phyloP scores from a whole-genome alignment of 257 asterid genomes.

The Euphrasia confusa region DNA sequence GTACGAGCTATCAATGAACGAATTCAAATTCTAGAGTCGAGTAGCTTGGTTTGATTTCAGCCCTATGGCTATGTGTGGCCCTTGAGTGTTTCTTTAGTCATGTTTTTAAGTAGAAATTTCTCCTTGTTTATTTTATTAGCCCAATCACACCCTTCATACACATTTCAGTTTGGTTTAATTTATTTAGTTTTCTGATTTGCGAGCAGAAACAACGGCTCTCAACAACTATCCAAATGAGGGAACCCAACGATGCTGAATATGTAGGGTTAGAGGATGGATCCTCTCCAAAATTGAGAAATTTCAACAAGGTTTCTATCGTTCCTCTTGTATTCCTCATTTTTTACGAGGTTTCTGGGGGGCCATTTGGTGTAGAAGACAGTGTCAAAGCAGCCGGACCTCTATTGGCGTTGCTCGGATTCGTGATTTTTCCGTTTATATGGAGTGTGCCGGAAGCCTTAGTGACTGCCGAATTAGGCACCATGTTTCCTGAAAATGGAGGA shows the following conservation, averaged over 20 bases:
- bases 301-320: not conserved
- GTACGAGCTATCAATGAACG: no score
- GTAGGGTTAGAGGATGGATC: not conserved
- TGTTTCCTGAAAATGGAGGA: constrained; percentile 2
- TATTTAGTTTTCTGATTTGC: not conserved
- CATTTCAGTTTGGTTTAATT: not conserved
- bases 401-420: not conserved
- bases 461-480: constrained; percentile 3
- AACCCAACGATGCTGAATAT: not conserved
- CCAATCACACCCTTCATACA: not conserved
- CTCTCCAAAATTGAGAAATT: not conserved
- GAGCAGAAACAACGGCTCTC: not conserved
- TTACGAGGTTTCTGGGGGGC: not conserved
- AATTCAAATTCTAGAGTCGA: no score
- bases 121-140: not conserved
- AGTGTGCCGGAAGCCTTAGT: not conserved
- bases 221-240: not conserved
- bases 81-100: no score
- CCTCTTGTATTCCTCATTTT: not conserved
- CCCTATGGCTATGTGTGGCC: no score
- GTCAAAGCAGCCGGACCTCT: not conserved
- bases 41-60: no score
- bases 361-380: constrained; percentile 1
- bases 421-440: not conserved
- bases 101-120: no score